phyloP scores from a whole-genome alignment of 2,329 filamentous ascomycete species.

The Colletotrichum eleusines region DNA sequence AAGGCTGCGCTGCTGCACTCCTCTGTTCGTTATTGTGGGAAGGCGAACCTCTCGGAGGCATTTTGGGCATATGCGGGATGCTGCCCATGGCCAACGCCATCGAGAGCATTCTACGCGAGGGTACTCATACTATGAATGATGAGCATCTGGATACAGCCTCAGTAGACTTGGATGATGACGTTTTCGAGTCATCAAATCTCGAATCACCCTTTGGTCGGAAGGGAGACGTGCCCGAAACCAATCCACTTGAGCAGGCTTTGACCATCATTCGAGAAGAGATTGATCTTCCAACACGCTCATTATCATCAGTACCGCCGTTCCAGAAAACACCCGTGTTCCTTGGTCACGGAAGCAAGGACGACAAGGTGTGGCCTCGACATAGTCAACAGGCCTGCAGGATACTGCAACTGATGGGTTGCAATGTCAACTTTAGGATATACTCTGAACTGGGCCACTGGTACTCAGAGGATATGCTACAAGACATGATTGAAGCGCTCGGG shows the following conservation, averaged over 20 bases:
- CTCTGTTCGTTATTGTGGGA: constrained; percentile 59
- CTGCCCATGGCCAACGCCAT: constrained; percentile 56
- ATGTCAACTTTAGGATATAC: constrained; percentile 55
- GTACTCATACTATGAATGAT: not conserved
- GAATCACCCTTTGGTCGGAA: not conserved
- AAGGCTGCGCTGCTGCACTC: constrained; percentile 64
- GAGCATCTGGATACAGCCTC: not conserved
- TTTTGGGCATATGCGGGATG: constrained; percentile 60
- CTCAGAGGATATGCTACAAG: constrained; percentile 54
- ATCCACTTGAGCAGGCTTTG: not conserved
- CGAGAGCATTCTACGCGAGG: constrained; percentile 38
- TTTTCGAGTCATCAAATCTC: not conserved
- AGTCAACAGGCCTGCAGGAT: constrained; percentile 51
- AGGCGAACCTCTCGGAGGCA: constrained; percentile 52
- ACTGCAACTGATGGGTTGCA: constrained; percentile 51
- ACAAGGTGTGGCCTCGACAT: constrained; percentile 54
- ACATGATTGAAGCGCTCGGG: constrained; percentile 52
- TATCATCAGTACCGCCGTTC: constrained; percentile 36
- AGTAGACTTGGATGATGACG: not conserved
- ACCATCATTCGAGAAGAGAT: constrained; percentile 22
- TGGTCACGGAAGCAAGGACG: constrained; percentile 58
- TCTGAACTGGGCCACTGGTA: constrained; percentile 60
- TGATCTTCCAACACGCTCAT: constrained; percentile 8
- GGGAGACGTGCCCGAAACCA: not conserved
- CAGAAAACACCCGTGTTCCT: constrained; percentile 57